phyloP scores from a whole-genome alignment of 495 filamentous ascomycete species.

The Immersiella caudata region DNA sequence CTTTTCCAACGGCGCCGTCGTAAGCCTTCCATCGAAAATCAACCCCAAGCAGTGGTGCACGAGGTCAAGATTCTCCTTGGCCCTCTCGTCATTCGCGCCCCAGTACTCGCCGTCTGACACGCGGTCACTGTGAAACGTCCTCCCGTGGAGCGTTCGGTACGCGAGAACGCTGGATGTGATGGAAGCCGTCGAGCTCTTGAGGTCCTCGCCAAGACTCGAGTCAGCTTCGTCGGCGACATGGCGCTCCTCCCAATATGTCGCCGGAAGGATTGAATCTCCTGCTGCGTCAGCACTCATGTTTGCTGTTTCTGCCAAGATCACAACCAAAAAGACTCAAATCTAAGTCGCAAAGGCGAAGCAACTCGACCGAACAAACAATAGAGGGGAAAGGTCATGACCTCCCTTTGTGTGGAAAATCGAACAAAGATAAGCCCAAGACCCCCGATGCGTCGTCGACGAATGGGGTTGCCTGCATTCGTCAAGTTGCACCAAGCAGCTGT shows the following conservation, averaged over 20 bases:
- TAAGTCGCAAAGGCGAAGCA: too few species aligned
- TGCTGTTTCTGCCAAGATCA: too few species aligned
- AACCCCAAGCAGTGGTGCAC: constrained; percentile 41
- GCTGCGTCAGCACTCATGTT: background rate
- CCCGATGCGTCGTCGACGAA: background rate
- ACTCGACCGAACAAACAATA: too few species aligned
- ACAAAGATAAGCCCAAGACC: background rate
- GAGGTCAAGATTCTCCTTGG: constrained; percentile 43
- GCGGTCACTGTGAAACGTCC: constrained; percentile 40
- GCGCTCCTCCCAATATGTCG: background rate
- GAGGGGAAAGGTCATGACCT: background rate
- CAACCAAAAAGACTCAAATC: too few species aligned
- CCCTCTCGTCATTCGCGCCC: constrained; percentile 43
- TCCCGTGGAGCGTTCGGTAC: constrained; percentile 44
- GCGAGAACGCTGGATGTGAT: constrained; percentile 45
- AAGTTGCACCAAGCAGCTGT: background rate
- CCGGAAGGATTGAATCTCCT: background rate
- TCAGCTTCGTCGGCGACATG: constrained; percentile 32
- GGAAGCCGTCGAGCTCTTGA: constrained; percentile 44
- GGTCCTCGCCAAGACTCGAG: constrained; percentile 40
- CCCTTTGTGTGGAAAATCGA: background rate
- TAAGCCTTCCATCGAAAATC: constrained; percentile 56
- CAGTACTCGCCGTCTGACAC: constrained; percentile 33
- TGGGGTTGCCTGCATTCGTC: background rate
- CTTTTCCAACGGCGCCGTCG: constrained; percentile 54